phyloP scores from a whole-genome alignment of 179 eudicot species.

The Actinidia chinensis region DNA sequence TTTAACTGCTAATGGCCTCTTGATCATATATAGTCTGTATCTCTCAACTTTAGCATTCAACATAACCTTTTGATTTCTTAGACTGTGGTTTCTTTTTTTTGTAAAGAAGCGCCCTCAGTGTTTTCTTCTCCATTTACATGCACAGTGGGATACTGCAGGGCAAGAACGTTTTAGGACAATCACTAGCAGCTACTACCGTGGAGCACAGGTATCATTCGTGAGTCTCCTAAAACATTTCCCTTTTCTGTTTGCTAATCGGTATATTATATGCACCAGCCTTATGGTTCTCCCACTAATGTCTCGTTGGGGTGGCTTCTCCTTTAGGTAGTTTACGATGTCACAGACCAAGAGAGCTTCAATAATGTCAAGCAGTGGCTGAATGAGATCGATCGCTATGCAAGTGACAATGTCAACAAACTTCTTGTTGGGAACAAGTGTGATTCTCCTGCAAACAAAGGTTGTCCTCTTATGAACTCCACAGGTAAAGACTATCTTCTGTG shows the following conservation, averaged over 20 bases:
- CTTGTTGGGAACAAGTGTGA: conserved; percentile 60
- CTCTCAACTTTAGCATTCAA: neutral
- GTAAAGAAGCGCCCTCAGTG: neutral
- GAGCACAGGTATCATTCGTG: conserved; percentile 66
- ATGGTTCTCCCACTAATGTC: neutral
- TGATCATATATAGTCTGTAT: no score
- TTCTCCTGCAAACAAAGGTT: conserved; percentile 46
- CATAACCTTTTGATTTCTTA: neutral
- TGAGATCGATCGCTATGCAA: conserved; percentile 62
- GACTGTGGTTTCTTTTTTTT: neutral
- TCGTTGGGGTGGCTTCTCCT: neutral
- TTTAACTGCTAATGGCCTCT: neutral
- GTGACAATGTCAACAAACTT: conserved; percentile 54
- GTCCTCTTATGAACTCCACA: conserved; percentile 48
- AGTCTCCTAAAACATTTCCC: conserved; percentile 15
- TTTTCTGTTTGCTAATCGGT: neutral
- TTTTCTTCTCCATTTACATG: neutral
- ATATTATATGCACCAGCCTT: neutral
- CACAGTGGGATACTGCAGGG: conserved; percentile 68
- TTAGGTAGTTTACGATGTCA: conserved; percentile 58
- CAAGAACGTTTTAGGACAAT: conserved; percentile 66
- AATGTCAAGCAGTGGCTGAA: conserved; percentile 58
- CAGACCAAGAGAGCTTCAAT: conserved; percentile 56
- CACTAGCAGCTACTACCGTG: conserved; percentile 65
- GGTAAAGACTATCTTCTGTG: conserved; percentile 30